Evolutionary conservation across 306 rosid species (phyloP).

Genomic region (Prunus padus): DNA sequence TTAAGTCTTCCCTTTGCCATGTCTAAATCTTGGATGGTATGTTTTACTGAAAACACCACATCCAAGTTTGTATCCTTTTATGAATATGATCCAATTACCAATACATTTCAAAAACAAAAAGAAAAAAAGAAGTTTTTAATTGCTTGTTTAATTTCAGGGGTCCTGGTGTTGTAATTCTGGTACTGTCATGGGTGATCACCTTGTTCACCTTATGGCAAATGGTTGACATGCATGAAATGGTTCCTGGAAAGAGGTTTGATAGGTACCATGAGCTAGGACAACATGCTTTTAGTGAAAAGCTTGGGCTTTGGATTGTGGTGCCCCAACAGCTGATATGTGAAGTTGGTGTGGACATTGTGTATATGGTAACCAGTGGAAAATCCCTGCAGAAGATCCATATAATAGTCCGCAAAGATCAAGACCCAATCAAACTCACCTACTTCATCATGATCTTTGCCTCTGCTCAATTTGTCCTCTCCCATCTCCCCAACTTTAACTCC

Average conservation of each 20-base stretch:
- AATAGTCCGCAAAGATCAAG: conserved; percentile 37
- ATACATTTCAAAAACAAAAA: no score
- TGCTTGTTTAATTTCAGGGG: conserved; percentile 46
- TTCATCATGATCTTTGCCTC: conserved; percentile 83
- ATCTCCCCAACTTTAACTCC: conserved; percentile 72
- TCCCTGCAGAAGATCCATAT: conserved; percentile 61
- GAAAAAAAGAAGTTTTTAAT: no score
- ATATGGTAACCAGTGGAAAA: conserved; percentile 74
- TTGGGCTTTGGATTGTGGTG: conserved; percentile 73
- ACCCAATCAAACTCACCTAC: conserved; percentile 45
- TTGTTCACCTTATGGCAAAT: conserved; percentile 76
- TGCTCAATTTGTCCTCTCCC: conserved; percentile 64
- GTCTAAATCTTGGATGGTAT: conserved; percentile 70
- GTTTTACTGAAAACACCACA: background rate
- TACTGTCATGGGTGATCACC: conserved; percentile 67
- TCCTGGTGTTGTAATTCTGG: conserved; percentile 53
- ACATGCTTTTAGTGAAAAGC: conserved; percentile 69
- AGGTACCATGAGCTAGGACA: conserved; percentile 81
- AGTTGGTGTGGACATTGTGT: conserved; percentile 63
- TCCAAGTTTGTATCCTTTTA: no score
- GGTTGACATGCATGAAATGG: conserved; percentile 87
- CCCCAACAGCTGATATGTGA: conserved; percentile 71
- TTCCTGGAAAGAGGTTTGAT: conserved; percentile 72
- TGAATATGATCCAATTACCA: no score
- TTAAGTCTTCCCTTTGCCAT: conserved; percentile 75